Base-by-base conservation (phyloP, 768 basidiomycete genomes). In the Inosperma sp. region DNA sequence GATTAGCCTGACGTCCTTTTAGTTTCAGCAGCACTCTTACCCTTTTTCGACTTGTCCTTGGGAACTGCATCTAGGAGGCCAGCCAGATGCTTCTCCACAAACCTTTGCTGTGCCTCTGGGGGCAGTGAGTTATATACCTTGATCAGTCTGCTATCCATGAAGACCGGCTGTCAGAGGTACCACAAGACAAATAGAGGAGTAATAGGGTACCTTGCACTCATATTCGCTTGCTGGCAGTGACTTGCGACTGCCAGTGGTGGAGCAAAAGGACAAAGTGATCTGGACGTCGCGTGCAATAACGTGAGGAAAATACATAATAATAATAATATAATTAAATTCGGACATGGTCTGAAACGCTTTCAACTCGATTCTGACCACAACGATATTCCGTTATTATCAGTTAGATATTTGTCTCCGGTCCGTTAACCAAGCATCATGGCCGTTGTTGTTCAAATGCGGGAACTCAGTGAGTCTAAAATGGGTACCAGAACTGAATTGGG, bases 91-190 rank as follows among this genome's bases (percentile, higher is more conserved):
- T 72, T 72, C 51, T 79, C 75, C 0, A 83, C 67, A 25, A 84
- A 61, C 2, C 57, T 58, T 5, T 69, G 72, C 51, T 80, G 77
- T 0, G 75, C 77, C 55, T 82, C 80, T 7, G 68, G 66, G 0
- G 83, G 79, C n/a, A 85, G 63, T 0, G 72, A 55, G 27, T 76
- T 72, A 64, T 76, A 82, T 1, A 80, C 59, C 9, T 68, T 61
- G 8, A 67, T 57, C 54, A 83, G 78, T 45, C 80, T 82, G 59
- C 8, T 14, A 47, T 6, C 27, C 27, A 23, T 39, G 30, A 13
- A 43, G 21, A 7, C 35, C 14, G 23, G 14, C 3, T 19, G 13
- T 26, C 17, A 13, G 39, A 22, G 10, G 25, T 31, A 5, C 9
- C 7, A 36, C 8, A 8, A 23, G n/a, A n/a, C n/a, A n/a, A n/a